These are phyloP conservation scores for Phycomyces blakesleeanus DNA, from an alignment of 192 early-diverging fungal species.

Conservation along the genomic window DNA sequence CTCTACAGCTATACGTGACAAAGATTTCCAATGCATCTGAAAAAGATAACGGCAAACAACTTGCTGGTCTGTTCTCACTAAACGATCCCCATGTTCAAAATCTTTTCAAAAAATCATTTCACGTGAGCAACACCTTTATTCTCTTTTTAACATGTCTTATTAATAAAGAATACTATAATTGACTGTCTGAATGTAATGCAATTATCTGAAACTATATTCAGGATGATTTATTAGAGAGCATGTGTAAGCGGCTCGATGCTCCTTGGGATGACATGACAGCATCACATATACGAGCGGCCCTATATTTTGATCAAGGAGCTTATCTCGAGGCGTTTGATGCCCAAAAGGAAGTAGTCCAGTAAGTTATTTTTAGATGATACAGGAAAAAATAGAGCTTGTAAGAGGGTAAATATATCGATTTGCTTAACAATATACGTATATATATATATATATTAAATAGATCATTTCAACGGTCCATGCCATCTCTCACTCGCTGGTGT, in stretches of 20 bases:
- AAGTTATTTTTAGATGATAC: constrained; percentile 8
- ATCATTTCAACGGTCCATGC: constrained; percentile 46
- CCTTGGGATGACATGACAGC: constrained; percentile 50
- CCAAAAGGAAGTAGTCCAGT: constrained; percentile 46
- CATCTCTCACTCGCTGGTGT: constrained; percentile 49
- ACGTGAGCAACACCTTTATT: constrained; percentile 3
- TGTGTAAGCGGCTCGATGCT: constrained; percentile 7
- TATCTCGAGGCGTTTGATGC: constrained; percentile 40
- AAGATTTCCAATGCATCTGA: background rate
- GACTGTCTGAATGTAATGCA: background rate
- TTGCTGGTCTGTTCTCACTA: constrained; percentile 15
- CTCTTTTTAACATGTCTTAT: too few relatives aligned
- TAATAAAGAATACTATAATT: background rate
- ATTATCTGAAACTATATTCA: constrained; percentile 20
- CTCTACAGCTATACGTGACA: constrained; percentile 15
- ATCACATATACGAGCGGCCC: constrained; percentile 37
- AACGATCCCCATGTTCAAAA: constrained; percentile 11
- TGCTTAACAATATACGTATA: background rate
- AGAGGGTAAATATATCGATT: background rate
- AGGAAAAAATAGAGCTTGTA: background rate
- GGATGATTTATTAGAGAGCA: constrained; percentile 5
- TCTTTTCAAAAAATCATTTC: constrained; percentile 9
- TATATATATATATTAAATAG: constrained; percentile 23
- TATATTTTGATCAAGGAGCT: constrained; percentile 22
- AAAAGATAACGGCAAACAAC: constrained; percentile 17